These are phyloP conservation scores for Xylariaceae sp. DNA, from an alignment of 2,329 filamentous ascomycete species.

Conservation along the genomic window DNA sequence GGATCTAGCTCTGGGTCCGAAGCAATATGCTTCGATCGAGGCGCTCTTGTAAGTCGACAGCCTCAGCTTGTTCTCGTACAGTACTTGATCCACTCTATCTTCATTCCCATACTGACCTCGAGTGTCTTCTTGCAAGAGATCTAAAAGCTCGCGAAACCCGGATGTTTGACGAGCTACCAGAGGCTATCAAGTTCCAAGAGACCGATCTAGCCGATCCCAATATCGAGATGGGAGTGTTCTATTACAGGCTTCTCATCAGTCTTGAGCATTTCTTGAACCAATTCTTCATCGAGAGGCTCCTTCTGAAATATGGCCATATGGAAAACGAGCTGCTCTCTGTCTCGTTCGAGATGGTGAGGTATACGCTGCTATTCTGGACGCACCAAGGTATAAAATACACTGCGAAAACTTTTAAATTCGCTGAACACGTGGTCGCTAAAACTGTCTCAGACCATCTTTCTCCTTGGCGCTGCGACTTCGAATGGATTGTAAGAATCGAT, in stretches of 20 bases:
- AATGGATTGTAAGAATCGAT: conserved; percentile 42
- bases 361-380: conserved; percentile 46
- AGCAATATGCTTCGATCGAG: conserved; percentile 34
- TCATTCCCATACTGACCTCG: too few relatives aligned
- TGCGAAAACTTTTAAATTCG: not conserved
- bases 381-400: conserved; percentile 30
- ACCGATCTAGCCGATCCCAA: conserved; percentile 35
- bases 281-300: conserved; percentile 55
- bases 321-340: conserved; percentile 40
- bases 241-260: conserved; percentile 43
- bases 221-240: conserved; percentile 31
- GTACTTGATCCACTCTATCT: too few relatives aligned
- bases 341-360: conserved; percentile 45
- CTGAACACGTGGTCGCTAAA: not conserved
- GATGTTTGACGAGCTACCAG: conserved; percentile 35
- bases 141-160: conserved; percentile 34
- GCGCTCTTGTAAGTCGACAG: conserved; percentile 29
- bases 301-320: conserved; percentile 42
- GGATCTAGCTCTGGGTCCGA: conserved; percentile 48
- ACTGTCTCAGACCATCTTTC: conserved; percentile 35
- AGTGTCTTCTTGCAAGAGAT: conserved; percentile 30
- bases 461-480: conserved; percentile 40
- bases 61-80: not conserved
- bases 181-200: conserved; percentile 36
- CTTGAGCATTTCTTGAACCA: conserved; percentile 53